Base-by-base conservation (phyloP, 371 early-diverging fungal species). In the Circinella umbellata region DNA sequence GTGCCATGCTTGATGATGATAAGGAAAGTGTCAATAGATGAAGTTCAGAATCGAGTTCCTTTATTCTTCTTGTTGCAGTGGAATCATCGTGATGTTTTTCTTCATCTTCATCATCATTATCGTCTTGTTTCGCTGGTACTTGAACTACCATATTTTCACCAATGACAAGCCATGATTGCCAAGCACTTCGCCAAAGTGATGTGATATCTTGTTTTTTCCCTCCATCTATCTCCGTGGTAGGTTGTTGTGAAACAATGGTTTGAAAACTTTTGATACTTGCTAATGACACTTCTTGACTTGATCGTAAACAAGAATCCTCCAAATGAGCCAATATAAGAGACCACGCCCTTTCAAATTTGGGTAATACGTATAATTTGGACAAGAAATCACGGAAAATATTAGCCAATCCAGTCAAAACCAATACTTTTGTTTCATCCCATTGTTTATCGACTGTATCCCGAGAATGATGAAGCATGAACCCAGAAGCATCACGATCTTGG, bases 341-440 rank as follows among this genome's bases (percentile, higher is more conserved):
- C 90, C 93, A 94, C 0, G 89, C 88, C 3, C 81, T 72, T 49
- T 87, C 76, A 65, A 93, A 92, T 47, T 88, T 84, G 1, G 88
- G 82, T 42, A 93, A 71, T 1, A 79, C 73, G 53, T 88, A 81
- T 42, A 91, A 76, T 27, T 89, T 82, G 0, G 72, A 77, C 60
- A 94, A 76, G 70, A 95, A 92, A 46, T 89, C 90, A 37, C 88
- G 82, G 55, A 94, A 90, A 36, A 93, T 87, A 13, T 78, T 86
- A 14, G 94, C 88, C 15, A 95, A 79, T 0, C 96, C 94, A 37
- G 80, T 88, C 36, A 96, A 75, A 7, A 96, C 91, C 4, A 96
- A 76, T 1, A 94, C 93, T 46, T 93, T 93, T 0, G 98, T 95
- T 78, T 97, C 99, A 69, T 99, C 97, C 99, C 99, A 99, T 74